Percentiles rank a stretch among this genome's conserved stretches.
Evolutionary conservation across 352 stramenopile genomes (phyloP).

Genomic region (Phytophthora nicotianae): DNA sequence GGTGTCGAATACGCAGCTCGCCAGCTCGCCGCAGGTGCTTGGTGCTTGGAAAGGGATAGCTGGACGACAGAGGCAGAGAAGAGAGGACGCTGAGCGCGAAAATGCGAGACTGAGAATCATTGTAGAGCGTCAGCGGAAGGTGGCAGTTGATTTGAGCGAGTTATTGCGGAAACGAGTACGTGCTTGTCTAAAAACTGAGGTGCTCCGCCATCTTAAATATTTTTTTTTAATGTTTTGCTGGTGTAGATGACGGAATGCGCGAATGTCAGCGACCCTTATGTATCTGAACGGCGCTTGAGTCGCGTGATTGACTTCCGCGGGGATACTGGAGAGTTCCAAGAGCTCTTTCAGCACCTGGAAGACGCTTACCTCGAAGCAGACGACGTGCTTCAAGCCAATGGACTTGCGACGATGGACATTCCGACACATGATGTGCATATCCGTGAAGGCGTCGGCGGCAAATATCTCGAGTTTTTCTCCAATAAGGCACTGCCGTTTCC

Average conservation of each 20-base stretch:
- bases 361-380: constrained; percentile 25
- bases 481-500: constrained; percentile 28
- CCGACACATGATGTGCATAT: constrained; percentile 22
- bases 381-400: constrained; percentile 23
- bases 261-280: constrained; percentile 6
- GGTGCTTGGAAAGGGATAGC: constrained; percentile 26
- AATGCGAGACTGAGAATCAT: constrained; percentile 41
- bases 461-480: constrained; percentile 32
- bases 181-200: background rate
- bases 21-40: constrained; percentile 6
- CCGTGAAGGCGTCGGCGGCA: constrained; percentile 24
- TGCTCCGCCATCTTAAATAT: background rate
- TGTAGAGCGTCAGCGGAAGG: constrained; percentile 33
- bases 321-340: constrained; percentile 28
- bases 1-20: background rate
- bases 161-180: constrained; percentile 14
- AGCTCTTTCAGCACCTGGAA: constrained; percentile 31
- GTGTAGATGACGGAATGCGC: constrained; percentile 15
- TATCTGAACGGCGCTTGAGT: background rate
- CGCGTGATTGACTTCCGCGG: constrained; percentile 15
- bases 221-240: background rate
- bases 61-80: constrained; percentile 29
- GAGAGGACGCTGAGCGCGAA: constrained; percentile 36
- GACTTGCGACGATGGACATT: constrained; percentile 20
- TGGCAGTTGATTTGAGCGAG: constrained; percentile 7